These are phyloP conservation scores for Gynandropsis gynandra DNA, from an alignment of 345 rosid species.

Conservation along the genomic window DNA sequence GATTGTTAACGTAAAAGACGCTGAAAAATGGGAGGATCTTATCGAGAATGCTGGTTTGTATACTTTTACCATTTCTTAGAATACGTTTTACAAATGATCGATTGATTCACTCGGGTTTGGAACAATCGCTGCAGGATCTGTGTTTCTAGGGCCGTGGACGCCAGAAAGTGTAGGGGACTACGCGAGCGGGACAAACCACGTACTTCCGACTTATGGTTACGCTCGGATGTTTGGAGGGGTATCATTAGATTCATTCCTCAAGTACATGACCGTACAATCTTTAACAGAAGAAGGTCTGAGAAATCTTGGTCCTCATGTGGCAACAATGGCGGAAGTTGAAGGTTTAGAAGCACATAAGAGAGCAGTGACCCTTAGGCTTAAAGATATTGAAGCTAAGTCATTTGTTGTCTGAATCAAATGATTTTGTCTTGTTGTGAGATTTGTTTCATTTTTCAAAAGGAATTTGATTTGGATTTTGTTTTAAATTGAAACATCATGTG, in stretches of 20 bases:
- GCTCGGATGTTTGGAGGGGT: conserved; percentile 92
- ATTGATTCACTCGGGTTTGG: background rate
- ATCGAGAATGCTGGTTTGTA: conserved; percentile 77
- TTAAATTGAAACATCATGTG: no score
- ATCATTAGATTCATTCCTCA: conserved; percentile 79
- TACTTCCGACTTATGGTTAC: conserved; percentile 86
- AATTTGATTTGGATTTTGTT: no score
- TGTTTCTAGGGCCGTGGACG: conserved; percentile 86
- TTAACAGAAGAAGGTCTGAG: conserved; percentile 76
- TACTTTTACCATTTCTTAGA: background rate
- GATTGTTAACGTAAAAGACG: conserved; percentile 76
- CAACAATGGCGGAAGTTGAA: conserved; percentile 80
- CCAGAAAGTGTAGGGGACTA: conserved; percentile 97
- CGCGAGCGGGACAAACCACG: conserved; percentile 91
- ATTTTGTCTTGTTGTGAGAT: no score
- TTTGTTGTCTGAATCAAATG: no score
- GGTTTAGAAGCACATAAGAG: conserved; percentile 89
- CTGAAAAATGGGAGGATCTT: conserved; percentile 81
- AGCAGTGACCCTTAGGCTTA: conserved; percentile 78
- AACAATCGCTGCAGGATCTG: conserved; percentile 45
- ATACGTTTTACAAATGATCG: background rate
- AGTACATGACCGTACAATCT: conserved; percentile 82
- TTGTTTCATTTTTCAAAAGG: no score
- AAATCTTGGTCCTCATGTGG: conserved; percentile 77
- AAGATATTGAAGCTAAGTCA: conserved; percentile 69